These are phyloP conservation scores for Syzygium malaccense DNA, from an alignment of 441 rosid genomes.

Conservation along the genomic window DNA sequence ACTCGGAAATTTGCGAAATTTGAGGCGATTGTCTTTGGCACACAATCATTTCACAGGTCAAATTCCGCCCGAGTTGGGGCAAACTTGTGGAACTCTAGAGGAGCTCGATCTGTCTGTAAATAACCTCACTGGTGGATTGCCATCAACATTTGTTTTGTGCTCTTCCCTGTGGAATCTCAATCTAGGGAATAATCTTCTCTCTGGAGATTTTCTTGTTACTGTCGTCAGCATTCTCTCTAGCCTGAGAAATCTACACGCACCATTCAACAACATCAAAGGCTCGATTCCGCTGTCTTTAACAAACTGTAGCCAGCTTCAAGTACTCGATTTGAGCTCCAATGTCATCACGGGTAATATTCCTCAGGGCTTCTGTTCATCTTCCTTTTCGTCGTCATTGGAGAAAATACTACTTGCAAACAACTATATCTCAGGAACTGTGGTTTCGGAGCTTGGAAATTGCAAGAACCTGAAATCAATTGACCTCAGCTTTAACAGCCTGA, in stretches of 20 bases:
- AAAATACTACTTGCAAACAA: slow-evolving; percentile 67
- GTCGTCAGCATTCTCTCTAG: slow-evolving; percentile 57
- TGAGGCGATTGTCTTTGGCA: slow-evolving; percentile 54
- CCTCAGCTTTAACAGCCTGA: slow-evolving; percentile 82
- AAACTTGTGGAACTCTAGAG: slow-evolving; percentile 41
- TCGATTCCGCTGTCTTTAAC: slow-evolving; percentile 56
- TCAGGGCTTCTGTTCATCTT: slow-evolving; percentile 42
- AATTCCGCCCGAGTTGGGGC: slow-evolving; percentile 59
- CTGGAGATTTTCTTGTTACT: slow-evolving; percentile 59
- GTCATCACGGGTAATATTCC: slow-evolving; percentile 57
- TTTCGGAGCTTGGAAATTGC: slow-evolving; percentile 66
- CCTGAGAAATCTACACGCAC: slow-evolving; percentile 43
- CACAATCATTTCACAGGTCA: slow-evolving; percentile 53
- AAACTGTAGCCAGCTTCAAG: slow-evolving; percentile 52
- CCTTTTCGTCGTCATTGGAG: slow-evolving; percentile 29
- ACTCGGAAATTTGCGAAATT: slow-evolving; percentile 36
- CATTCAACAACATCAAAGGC: slow-evolving; percentile 77
- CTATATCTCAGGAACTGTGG: slow-evolving; percentile 59
- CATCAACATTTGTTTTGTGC: slow-evolving; percentile 41
- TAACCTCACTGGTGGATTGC: slow-evolving; percentile 61
- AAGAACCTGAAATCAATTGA: slow-evolving; percentile 62
- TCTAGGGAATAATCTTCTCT: slow-evolving; percentile 62
- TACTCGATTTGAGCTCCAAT: slow-evolving; percentile 86
- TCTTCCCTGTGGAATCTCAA: slow-evolving; percentile 50
- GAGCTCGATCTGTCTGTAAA: slow-evolving; percentile 73